Evolutionary conservation across 805 yeast species (phyloP).

Genomic region (Spathaspora gorwiae): DNA sequence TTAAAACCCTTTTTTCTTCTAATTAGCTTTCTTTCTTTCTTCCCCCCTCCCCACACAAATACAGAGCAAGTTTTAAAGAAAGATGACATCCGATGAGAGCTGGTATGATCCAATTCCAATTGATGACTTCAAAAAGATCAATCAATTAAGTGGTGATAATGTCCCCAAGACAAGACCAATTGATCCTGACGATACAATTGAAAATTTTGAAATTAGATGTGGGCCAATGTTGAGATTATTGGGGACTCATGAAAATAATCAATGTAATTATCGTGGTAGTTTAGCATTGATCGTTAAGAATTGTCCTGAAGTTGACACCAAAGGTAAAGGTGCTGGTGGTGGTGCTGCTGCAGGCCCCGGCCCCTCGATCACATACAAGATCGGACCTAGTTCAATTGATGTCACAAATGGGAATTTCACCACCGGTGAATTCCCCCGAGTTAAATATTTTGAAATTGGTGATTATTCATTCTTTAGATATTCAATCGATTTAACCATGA

Average conservation of each 20-base stretch:
- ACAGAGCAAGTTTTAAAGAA: no score
- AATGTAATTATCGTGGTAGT: conserved; percentile 59
- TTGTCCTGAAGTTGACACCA: conserved; percentile 7
- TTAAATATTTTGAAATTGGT: conserved; percentile 37
- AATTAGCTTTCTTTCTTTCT: no score
- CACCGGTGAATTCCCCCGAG: conserved; percentile 46
- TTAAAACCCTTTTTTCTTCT: no score
- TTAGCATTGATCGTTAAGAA: conserved; percentile 60
- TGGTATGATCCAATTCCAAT: conserved; percentile 22
- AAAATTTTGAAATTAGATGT: conserved; percentile 46
- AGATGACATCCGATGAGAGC: background rate
- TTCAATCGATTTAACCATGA: conserved; percentile 46
- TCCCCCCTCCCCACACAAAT: no score
- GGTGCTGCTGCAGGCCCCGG: no score
- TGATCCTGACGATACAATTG: conserved; percentile 13
- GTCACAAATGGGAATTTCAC: background rate
- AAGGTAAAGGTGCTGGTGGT: conserved; percentile 1
- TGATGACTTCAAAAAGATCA: conserved; percentile 24
- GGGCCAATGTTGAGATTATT: conserved; percentile 77
- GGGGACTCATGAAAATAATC: conserved; percentile 52
- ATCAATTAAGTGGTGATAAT: conserved; percentile 13
- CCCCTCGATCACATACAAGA: conserved; percentile 28
- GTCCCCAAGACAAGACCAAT: conserved; percentile 29
- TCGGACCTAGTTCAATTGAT: conserved; percentile 29
- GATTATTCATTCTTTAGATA: conserved; percentile 66